Evolutionary conservation across 1,284 basidiomycete species (phyloP).

Genomic region (Puccinia triticina): DNA sequence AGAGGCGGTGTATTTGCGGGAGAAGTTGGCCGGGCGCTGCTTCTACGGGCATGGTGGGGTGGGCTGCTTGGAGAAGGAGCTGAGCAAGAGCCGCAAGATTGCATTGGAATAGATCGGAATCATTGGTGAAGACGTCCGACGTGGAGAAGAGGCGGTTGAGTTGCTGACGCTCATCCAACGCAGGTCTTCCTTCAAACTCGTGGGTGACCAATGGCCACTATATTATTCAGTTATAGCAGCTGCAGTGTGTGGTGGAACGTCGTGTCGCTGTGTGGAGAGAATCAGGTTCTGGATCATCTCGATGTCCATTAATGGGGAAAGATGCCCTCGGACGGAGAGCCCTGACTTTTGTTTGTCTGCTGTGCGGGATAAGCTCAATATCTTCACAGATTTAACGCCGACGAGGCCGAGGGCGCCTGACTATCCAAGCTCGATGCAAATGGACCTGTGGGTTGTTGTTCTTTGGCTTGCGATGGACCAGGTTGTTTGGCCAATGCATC

Average conservation of each 20-base stretch:
- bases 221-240: neutral
- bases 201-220: neutral
- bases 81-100: neutral
- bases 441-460: neutral
- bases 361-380: neutral
- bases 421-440: neutral
- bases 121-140: neutral
- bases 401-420: conserved; percentile 1
- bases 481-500: neutral
- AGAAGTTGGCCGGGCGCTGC: neutral
- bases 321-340: conserved; percentile 17
- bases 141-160: neutral
- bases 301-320: conserved; percentile 22
- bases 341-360: neutral
- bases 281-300: conserved; percentile 31
- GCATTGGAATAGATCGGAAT: neutral
- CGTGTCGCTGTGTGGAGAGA: neutral
- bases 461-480: neutral
- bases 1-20: conserved; percentile 29
- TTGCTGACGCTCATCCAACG: neutral
- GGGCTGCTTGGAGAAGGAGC: neutral
- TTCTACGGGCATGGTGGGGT: neutral
- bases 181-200: neutral
- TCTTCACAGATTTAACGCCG: neutral
- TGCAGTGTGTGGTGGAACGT: neutral